Evolutionary conservation across 495 filamentous ascomycete species (phyloP), one percentile per base, ranked within the genome.

Genomic region (Daldinia caldariorum): DNA sequence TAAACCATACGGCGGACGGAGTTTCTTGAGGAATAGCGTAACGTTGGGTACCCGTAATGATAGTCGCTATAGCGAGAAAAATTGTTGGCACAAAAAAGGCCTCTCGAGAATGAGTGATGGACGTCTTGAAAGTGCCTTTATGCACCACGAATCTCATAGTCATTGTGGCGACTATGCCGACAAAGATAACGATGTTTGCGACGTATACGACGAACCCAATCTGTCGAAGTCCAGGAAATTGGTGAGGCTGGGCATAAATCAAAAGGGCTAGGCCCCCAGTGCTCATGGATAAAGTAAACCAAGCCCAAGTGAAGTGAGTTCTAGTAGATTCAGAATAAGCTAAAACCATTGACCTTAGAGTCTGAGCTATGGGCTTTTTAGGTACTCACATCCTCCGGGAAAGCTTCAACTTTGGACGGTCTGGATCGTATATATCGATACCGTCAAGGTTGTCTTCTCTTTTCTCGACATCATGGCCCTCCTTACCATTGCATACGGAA

Each of bases 61-160:
- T 83, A 37, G 88, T 88, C 9, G 89, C 86, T n/a, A 90, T 66
- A 1, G 87, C 86, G 22, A 92, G 83, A 74, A 86, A 90, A 74
- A 91, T 86, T n/a, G 88, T 88, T 20, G 87, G 82, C 43, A 91
- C 84, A 82, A 91, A 92, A 47, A 91, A 84, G 9, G 86, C 84
- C 73, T 92, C 90, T 22, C 83, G 76, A 1, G 88, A 84, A 58
- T 89, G 86, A 1, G 81, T 82, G 49, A 92, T 78, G 1, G 89
- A 89, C 26, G 83, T 78, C 3, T 79, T 74, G 16, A 91, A 70
- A 3, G 82, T 82, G 5, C 78, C 78, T 6, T 74, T 78, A 68
- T 87, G 82, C 10, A 89, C 70, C 13, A 83, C 70, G 74, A 90
- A 91, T 41, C 90, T 84, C 0, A 81, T 69, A 5, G 79, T 72